Evolutionary conservation across 371 early-diverging fungal species (phyloP).

Genomic region (Mortierella sp.): DNA sequence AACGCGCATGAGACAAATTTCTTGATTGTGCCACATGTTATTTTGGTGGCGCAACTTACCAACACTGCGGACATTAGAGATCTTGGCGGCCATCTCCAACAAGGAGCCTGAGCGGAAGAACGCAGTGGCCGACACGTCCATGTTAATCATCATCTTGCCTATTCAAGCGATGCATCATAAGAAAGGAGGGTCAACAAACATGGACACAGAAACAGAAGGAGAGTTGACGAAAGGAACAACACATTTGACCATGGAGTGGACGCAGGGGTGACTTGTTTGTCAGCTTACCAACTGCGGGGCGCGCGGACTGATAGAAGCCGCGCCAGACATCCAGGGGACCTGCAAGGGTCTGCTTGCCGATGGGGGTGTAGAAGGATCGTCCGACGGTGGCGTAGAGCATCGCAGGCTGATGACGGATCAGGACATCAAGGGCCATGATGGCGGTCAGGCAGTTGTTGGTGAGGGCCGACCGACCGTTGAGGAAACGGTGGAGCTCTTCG

Average conservation of each 20-base stretch:
- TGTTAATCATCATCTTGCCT: slow-evolving; percentile 75
- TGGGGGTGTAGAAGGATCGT: slow-evolving; percentile 82
- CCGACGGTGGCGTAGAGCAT: slow-evolving; percentile 74
- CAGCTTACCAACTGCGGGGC: slow-evolving; percentile 65
- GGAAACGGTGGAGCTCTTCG: slow-evolving; percentile 60
- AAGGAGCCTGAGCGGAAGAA: slow-evolving; percentile 75
- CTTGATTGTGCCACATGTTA: no score
- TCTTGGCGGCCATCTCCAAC: slow-evolving; percentile 60
- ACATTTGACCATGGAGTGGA: not conserved
- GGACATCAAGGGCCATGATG: slow-evolving; percentile 76
- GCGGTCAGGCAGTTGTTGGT: slow-evolving; percentile 64
- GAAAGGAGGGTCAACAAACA: not conserved
- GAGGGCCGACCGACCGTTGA: slow-evolving; percentile 57
- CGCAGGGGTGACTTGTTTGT: no score
- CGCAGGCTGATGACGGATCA: slow-evolving; percentile 77
- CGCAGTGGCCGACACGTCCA: slow-evolving; percentile 82
- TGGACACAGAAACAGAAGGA: not conserved
- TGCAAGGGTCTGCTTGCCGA: slow-evolving; percentile 59
- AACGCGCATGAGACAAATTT: not conserved
- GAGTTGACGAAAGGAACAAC: not conserved
- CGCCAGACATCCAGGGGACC: slow-evolving; percentile 85
- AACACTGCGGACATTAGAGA: slow-evolving; percentile 61
- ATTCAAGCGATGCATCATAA: not conserved
- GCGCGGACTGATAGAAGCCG: slow-evolving; percentile 80
- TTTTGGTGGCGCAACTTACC: slow-evolving; percentile 16